These are phyloP conservation scores for Hemisphaericaspora nanyangensis DNA, from an alignment of 805 yeast genomes.

Conservation along the genomic window DNA sequence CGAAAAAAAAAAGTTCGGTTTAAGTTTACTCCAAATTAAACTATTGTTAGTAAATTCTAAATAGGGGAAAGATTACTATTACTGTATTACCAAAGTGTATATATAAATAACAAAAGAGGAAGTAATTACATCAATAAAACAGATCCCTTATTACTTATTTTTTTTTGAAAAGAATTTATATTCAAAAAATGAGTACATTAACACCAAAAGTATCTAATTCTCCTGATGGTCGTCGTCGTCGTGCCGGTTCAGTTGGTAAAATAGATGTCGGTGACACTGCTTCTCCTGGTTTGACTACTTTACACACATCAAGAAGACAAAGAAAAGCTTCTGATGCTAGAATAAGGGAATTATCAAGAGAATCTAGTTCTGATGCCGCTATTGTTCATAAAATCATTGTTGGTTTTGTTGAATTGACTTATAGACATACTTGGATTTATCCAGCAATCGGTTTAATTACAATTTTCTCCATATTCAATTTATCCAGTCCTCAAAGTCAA, in stretches of 20 bases:
- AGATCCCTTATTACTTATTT: too few relatives aligned
- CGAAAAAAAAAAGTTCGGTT: too few relatives aligned
- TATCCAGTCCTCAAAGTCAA: constrained; percentile 55
- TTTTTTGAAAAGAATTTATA: too few relatives aligned
- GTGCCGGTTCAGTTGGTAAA: constrained; percentile 72
- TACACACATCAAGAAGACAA: constrained; percentile 45
- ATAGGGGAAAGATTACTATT: too few relatives aligned
- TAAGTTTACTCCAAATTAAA: too few relatives aligned
- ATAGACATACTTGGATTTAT: constrained; percentile 67
- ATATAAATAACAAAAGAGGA: too few relatives aligned
- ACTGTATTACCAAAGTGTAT: too few relatives aligned
- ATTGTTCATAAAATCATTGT: constrained; percentile 53
- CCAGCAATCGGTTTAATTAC: constrained; percentile 50
- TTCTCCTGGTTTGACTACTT: constrained; percentile 65
- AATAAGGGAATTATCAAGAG: constrained; percentile 24
- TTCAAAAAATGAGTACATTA: too few relatives aligned
- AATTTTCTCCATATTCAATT: constrained; percentile 42
- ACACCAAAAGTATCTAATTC: too few relatives aligned
- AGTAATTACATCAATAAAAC: too few relatives aligned
- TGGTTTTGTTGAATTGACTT: constrained; percentile 55
- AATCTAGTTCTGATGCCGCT: constrained; percentile 43
- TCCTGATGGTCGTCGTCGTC: constrained; percentile 21
- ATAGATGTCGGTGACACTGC: constrained; percentile 67
- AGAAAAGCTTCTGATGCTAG: constrained; percentile 32
- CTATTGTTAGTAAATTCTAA: too few relatives aligned